Evolutionary conservation across 345 rosid species (phyloP).

Genomic region (Garcia nutans): DNA sequence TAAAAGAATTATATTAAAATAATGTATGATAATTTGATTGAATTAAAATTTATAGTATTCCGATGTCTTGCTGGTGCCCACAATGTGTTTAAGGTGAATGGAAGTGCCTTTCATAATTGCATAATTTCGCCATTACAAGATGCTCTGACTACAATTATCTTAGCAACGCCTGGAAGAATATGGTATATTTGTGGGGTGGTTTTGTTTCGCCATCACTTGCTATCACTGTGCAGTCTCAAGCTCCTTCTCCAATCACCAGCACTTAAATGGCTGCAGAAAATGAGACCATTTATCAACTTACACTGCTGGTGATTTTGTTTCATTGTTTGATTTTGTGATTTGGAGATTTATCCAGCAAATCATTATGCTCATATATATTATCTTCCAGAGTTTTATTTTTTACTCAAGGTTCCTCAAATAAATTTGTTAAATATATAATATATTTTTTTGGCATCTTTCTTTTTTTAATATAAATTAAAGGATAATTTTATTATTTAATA

Average conservation of each 20-base stretch:
- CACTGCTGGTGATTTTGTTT: not conserved
- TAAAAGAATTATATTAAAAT: no score
- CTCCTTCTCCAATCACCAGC: slow-evolving; percentile 7
- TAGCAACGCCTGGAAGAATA: slow-evolving; percentile 13
- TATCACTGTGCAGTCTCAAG: slow-evolving; percentile 10
- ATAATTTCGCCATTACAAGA: not conserved
- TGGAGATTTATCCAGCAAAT: not conserved
- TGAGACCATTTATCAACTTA: slow-evolving; percentile 14
- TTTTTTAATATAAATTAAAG: no score
- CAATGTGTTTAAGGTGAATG: slow-evolving; percentile 32
- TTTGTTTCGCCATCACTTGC: no score
- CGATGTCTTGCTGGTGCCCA: slow-evolving; percentile 14
- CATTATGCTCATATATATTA: no score
- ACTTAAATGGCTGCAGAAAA: not conserved
- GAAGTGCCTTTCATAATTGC: slow-evolving; percentile 27
- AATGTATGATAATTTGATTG: not conserved
- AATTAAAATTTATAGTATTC: slow-evolving; percentile 26
- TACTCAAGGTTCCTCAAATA: no score
- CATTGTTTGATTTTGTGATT: not conserved
- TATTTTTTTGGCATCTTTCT: no score
- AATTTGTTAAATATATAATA: no score
- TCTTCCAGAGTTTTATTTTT: no score
- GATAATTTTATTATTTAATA: no score
- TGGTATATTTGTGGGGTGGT: slow-evolving; percentile 29
- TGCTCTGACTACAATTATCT: slow-evolving; percentile 11